Base-by-base conservation (phyloP, 495 filamentous ascomycete genomes). In the Penicillium turbatum region DNA sequence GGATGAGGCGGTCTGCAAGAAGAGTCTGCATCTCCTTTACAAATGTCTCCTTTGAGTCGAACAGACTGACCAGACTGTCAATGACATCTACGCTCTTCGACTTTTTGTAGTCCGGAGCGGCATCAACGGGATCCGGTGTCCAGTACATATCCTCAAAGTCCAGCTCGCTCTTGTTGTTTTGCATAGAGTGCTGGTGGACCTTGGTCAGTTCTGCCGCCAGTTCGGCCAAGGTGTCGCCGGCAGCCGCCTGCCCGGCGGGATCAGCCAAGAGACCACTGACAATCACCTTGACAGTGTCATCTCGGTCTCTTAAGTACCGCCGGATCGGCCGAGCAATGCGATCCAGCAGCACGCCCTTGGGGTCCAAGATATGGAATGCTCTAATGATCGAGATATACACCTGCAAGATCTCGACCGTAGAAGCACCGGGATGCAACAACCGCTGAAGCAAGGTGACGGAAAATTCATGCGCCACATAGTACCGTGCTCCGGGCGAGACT, bases 351-450 rank as follows among this genome's bases (percentile, higher is more conserved):
- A 97, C 93, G 15, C 92, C 91, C 52, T 90, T 92, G 5, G 90
- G 85, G 61, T 99, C 93, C 11, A 99, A 75, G n/a, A 86, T 72
- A 57, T 87, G 86, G 58, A 99, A 95, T 0, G 88, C 86, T 40
- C 88, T 84, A 51, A 99, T 97, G 56, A 97, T 86, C 13, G 86
- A 86, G 46, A 97, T 95, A 67, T 99, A 99, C 5, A 90, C 79
- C 49, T 86, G 86, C 27, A 99, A 70, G 17, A 99, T 96, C 54
- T 95, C 83, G 2, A 89, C 80, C 0, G 93, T 99, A 35, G 90
- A 91, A 32, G 89, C 84, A 5, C 90, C 95, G 0, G 93, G 86
- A 62, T 97, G 90, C 4, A 99, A 73, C 5, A 99, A 69, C 8
- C 89, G 82, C n/a, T 75, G 77, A 45, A 83, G 81, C 10, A 97